Evolutionary conservation across 2,329 filamentous ascomycete species (phyloP).

Genomic region (Fusarium anguioides): DNA sequence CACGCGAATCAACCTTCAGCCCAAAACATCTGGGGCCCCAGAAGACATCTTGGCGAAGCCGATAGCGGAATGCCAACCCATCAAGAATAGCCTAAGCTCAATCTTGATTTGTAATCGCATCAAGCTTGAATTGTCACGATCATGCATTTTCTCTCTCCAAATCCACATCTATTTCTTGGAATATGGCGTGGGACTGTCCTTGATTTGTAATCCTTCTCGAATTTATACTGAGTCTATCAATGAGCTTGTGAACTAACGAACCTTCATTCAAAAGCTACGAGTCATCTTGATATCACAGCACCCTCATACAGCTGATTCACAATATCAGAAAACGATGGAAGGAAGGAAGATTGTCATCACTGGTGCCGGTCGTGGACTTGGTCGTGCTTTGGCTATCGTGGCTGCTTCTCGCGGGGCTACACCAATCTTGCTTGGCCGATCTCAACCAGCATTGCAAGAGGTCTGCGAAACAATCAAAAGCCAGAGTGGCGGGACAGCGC

Average conservation of each 20-base stretch:
- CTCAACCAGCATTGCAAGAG: background rate
- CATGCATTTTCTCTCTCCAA: background rate
- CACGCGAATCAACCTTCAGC: too few species aligned
- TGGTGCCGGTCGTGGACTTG: background rate
- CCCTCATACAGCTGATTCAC: too few species aligned
- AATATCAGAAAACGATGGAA: background rate
- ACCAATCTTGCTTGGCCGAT: background rate
- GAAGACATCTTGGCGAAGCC: background rate
- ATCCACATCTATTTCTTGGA: too few species aligned
- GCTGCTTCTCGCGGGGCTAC: background rate
- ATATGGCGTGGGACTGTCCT: accelerated
- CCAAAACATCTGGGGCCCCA: too few species aligned
- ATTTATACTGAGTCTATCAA: accelerated
- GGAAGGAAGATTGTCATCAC: background rate
- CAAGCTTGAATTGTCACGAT: background rate
- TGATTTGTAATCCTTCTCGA: background rate
- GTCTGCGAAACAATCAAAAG: background rate
- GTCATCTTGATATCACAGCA: too few species aligned
- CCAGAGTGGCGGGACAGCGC: background rate
- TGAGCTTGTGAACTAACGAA: too few species aligned
- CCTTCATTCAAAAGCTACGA: too few species aligned
- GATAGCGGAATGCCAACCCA: background rate
- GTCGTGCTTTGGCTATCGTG: background rate
- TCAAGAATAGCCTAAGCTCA: background rate
- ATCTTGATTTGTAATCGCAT: background rate